A percentile compares a stretch with the other conserved stretches of the same genome.
Evolutionary conservation across 139 green algal species (phyloP).

Genomic region (Volvox reticuliferus): DNA sequence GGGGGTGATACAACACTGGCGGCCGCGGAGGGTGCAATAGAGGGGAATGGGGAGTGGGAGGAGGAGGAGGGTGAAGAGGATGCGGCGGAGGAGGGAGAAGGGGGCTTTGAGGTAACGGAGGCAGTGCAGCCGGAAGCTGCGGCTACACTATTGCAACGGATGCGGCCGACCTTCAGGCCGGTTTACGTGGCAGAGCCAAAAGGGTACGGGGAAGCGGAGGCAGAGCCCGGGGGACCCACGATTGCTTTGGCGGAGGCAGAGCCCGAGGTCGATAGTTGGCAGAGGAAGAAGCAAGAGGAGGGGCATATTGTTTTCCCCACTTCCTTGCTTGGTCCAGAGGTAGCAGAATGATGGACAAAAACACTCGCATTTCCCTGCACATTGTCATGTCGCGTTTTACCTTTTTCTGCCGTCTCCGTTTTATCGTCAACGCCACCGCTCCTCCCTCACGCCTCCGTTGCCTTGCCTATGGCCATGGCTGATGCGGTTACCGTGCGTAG

Average conservation of each 20-base stretch:
- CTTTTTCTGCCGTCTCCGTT: no score
- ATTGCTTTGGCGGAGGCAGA: not conserved
- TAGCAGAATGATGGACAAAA: no score
- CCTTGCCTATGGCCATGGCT: no score
- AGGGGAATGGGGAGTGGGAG: not conserved
- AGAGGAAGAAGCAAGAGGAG: not conserved
- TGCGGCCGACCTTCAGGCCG: not conserved
- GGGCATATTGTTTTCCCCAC: no score
- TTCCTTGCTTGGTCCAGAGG: no score
- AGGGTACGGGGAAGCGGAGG: not conserved
- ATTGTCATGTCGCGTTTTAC: no score
- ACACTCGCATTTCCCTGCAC: no score
- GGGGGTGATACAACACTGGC: no score
- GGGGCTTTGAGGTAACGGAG: not conserved
- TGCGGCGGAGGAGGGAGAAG: not conserved
- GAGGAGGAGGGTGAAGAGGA: constrained; percentile 2
- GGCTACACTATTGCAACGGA: not conserved
- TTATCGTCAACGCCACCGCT: no score
- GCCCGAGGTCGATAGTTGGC: not conserved
- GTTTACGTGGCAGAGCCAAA: not conserved
- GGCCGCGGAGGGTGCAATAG: not conserved
- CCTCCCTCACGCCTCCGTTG: no score
- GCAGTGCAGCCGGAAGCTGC: not conserved
- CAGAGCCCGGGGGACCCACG: not conserved
- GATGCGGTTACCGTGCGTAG: not conserved